Base-by-base conservation (phyloP, 805 yeast genomes). In the Peterozyma xylosa region DNA sequence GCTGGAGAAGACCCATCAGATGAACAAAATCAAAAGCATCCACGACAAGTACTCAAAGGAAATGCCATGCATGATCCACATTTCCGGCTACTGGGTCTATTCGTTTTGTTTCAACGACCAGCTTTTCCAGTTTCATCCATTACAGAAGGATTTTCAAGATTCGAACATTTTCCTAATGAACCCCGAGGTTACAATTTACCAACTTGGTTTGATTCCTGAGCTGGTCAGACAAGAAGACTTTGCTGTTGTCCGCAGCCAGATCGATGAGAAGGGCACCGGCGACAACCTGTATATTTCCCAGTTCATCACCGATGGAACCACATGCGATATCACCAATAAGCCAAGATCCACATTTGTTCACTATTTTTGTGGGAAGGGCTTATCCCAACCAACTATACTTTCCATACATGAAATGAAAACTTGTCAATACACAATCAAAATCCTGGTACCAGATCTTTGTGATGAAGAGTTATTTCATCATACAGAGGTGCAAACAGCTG, bases 251-350 rank as follows among this genome's bases (percentile, higher is more conserved):
- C 48, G 45, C 3, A 33, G 27, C 32, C 35, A 35, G 14, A 9
- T 35, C 10, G 29, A 43, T 1, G 41, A 34, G 5, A n/a, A 18
- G 30, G 44, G 45, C 17, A 42, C 35, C 2, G 59, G 57, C 34
- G 64, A 64, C 1, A 46, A 56, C 3, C 48, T 50, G n/a, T 58
- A 50, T 42, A 49, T 62, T 5, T 48, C 60, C 10, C 67, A 61
- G 33, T 46, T 47, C 13, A 46, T 60, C 2, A 47, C 50, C 5
- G 54, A 55, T 37, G 69, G 69, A 5, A 50, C 56, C 2, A 45
- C 52, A 2, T 64, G 69, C 51, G 69, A 64, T 44, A 40, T 62
- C 30, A 64, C 67, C 2, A 56, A 56, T 2, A 44, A 45, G n/a
- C 58, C 55, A 17, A 46, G 69, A 38, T 38, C 51, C 3, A 52